Conservation (phyloP, 1,284 basidiomycete species). For the Trichosporon faecale region DNA sequence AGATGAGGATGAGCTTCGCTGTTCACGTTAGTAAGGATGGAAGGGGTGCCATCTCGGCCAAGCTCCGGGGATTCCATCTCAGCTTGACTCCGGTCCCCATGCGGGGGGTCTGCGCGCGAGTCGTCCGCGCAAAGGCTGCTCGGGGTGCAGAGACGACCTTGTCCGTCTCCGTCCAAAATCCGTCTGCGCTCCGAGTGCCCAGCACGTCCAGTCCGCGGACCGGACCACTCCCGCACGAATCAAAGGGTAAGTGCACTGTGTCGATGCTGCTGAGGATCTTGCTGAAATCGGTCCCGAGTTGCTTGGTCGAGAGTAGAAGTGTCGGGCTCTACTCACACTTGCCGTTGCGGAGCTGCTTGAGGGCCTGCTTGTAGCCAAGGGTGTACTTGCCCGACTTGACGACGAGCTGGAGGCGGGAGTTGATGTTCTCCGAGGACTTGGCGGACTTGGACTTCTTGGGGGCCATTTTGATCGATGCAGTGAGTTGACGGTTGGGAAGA, state of each 20-base stretch:
- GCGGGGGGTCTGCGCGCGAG: neutral
- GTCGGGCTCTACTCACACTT: constrained; percentile 69
- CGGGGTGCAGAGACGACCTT: neutral
- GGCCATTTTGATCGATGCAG: constrained; percentile 12
- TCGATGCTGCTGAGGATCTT: constrained; percentile 1
- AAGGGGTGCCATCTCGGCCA: constrained; percentile 89
- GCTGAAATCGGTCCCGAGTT: neutral
- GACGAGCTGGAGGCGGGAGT: constrained; percentile 91
- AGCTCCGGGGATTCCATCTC: constrained; percentile 29
- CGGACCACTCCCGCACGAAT: neutral
- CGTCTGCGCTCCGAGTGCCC: too few species aligned
- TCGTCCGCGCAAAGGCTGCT: too few species aligned
- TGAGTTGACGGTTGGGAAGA: constrained; percentile 5
- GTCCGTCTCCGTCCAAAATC: too few species aligned
- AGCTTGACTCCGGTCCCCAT: constrained; percentile 11
- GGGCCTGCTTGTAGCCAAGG: constrained; percentile 92
- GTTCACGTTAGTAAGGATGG: constrained; percentile 25
- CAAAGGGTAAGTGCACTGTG: neutral
- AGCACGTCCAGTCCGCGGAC: neutral
- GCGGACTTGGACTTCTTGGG: constrained; percentile 74
- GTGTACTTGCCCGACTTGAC: constrained; percentile 87
- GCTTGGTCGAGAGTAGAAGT: constrained; percentile 15
- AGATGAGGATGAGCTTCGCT: constrained; percentile 99
- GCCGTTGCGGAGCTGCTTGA: constrained; percentile 97
- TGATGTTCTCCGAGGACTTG: constrained; percentile 91